A percentile compares a stretch with the other conserved stretches of the same genome.
Evolutionary conservation across 495 filamentous ascomycete species (phyloP).

Genomic region (Astrothelium subdiscretum): DNA sequence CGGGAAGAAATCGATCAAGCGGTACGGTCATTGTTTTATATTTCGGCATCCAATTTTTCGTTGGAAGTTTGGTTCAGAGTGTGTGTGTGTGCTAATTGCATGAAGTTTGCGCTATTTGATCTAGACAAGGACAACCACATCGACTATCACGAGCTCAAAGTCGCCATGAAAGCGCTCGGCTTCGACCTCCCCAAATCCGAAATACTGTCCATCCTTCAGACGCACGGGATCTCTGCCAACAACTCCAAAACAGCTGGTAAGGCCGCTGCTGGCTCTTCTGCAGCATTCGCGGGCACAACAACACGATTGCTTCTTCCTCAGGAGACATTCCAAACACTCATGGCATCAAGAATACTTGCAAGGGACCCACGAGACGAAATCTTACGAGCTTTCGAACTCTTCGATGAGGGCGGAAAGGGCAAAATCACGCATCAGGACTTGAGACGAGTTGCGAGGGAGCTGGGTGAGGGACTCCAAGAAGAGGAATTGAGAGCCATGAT

Average conservation of each 20-base stretch:
- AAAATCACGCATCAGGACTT: conserved; percentile 80
- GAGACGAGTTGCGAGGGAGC: conserved; percentile 72
- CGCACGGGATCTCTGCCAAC: conserved; percentile 46
- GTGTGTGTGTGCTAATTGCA: conserved; percentile 6
- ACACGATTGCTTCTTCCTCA: conserved; percentile 55
- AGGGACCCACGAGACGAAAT: conserved; percentile 89
- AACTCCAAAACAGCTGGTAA: conserved; percentile 29
- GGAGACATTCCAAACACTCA: conserved; percentile 64
- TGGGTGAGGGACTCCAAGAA: conserved; percentile 84
- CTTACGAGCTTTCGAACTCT: conserved; percentile 78
- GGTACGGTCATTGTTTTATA: conserved; percentile 30
- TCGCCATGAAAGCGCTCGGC: conserved; percentile 90
- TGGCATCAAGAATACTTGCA: conserved; percentile 64
- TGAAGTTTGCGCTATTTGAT: conserved; percentile 88
- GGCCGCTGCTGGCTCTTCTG: conserved; percentile 1
- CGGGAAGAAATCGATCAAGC: conserved; percentile 83
- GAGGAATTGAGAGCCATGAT: conserved; percentile 92
- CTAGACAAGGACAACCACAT: conserved; percentile 89
- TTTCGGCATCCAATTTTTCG: not conserved
- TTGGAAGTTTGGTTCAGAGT: conserved; percentile 3
- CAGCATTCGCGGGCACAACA: conserved; percentile 21
- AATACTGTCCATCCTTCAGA: conserved; percentile 61
- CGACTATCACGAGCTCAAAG: conserved; percentile 96
- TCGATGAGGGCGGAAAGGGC: conserved; percentile 70
- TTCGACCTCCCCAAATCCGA: conserved; percentile 82